Percentiles rank a stretch among this genome's conserved stretches.
Conservation (phyloP, 2,329 filamentous ascomycete species). For the Ophiostoma piceae region DNA sequence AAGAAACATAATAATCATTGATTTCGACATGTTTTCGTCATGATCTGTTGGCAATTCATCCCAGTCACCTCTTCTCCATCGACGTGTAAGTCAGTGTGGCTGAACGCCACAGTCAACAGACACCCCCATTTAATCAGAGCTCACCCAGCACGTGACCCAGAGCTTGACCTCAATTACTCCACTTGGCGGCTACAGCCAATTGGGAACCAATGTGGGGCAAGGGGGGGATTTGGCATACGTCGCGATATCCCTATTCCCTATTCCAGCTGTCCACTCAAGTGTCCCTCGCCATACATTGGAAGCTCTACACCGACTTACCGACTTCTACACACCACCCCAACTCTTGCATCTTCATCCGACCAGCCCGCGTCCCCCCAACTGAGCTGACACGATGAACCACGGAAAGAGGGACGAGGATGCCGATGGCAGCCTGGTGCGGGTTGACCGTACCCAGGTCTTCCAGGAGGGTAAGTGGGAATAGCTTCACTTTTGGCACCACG, state of each 20-base stretch:
- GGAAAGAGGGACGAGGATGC: constrained; percentile 99
- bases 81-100: constrained; percentile 12
- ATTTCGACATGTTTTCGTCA: too few relatives aligned
- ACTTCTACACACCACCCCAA: constrained; percentile 1
- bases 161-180: constrained; percentile 4
- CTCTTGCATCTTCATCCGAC: constrained; percentile 11
- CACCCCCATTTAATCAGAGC: not conserved
- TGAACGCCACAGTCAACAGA: not conserved
- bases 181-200: not conserved
- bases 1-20: too few relatives aligned
- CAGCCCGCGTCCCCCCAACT: constrained; percentile 11
- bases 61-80: not conserved
- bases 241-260: constrained; percentile 27
- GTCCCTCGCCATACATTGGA: constrained; percentile 16
- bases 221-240: constrained; percentile 28
- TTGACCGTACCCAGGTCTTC: constrained; percentile 95
- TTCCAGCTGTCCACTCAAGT: constrained; percentile 25
- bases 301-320: constrained; percentile 15
- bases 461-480: constrained; percentile 70
- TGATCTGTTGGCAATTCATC: too few relatives aligned
- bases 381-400: constrained; percentile 70
- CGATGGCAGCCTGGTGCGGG: constrained; percentile 88
- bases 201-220: constrained; percentile 25
- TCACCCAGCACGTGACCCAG: constrained; percentile 15
- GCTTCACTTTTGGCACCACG: constrained; percentile 15